A percentile compares a stretch with the other conserved stretches of the same genome.
Evolutionary conservation across 176 grass and related monocot genomes (phyloP).

Genomic region (Carex littledalei): DNA sequence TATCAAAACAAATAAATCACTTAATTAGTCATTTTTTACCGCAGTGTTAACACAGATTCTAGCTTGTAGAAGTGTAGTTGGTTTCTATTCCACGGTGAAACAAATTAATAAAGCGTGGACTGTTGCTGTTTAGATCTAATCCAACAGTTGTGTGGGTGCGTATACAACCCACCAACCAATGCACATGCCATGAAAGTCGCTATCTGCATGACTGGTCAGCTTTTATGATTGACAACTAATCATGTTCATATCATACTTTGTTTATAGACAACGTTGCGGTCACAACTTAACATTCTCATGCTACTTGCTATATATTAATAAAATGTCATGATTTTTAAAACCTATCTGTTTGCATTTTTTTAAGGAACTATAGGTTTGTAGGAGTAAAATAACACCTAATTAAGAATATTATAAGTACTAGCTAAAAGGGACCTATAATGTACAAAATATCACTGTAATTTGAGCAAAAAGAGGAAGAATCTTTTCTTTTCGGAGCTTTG

Average conservation of each 20-base stretch:
- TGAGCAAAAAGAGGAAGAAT: conserved; percentile 20
- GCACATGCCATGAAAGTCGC: not conserved
- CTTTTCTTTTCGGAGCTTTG: conserved; percentile 12
- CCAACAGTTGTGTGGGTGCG: not conserved
- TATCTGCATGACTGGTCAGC: not conserved
- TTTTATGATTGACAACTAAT: conserved; percentile 4
- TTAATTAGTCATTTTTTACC: not conserved
- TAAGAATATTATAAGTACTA: conserved; percentile 6
- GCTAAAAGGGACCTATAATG: conserved; percentile 21
- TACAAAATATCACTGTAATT: conserved; percentile 9
- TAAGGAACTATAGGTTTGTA: not conserved
- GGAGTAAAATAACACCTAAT: conserved; percentile 9
- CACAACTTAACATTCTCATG: conserved; percentile 10
- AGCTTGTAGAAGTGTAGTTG: too few species aligned
- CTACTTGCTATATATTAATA: conserved; percentile 13
- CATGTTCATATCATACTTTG: conserved; percentile 5
- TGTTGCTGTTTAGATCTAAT: not conserved
- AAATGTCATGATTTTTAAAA: conserved; percentile 10
- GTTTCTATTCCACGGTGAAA: not conserved
- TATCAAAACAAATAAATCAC: not conserved
- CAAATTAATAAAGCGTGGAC: not conserved
- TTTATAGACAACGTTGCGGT: not conserved
- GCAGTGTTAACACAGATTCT: too few species aligned
- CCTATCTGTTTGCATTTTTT: conserved; percentile 16
- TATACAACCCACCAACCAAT: not conserved